Evolutionary conservation across 1,139 yeast genomes (phyloP).

Genomic region (Trichomonascaceae sp.): DNA sequence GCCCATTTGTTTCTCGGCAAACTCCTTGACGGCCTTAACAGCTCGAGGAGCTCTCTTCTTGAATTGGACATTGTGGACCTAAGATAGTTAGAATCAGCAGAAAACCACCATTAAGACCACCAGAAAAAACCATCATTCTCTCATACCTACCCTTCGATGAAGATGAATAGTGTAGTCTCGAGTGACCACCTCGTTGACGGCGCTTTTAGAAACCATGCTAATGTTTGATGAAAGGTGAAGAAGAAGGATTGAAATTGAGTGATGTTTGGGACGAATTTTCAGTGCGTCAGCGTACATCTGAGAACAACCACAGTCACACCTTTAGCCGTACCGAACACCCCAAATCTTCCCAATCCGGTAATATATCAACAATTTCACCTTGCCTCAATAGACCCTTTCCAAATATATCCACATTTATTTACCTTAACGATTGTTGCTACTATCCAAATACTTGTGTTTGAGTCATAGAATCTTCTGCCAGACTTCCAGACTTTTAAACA

Average conservation of each 20-base stretch:
- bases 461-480: not conserved
- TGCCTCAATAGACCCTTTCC: not conserved
- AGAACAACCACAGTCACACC: conserved; percentile 5
- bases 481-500: not conserved
- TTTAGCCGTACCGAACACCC: not conserved
- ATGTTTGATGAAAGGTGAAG: conserved; percentile 3
- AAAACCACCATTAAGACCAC: too few relatives aligned
- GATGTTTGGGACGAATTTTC: not conserved
- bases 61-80: conserved; percentile 98
- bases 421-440: not conserved
- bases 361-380: not conserved
- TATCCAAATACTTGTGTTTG: not conserved
- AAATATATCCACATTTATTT: not conserved
- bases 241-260: conserved; percentile 6
- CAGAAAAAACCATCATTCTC: too few relatives aligned
- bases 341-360: not conserved
- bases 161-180: conserved; percentile 99
- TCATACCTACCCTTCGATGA: conserved; percentile 90
- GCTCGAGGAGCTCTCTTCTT: conserved; percentile 99
- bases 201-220: conserved; percentile 52
- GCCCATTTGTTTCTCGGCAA: conserved; percentile 98
- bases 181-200: conserved; percentile 99
- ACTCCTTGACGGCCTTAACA: conserved; percentile 98
- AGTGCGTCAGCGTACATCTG: not conserved
- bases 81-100: conserved; percentile 9